Percentiles rank a stretch among this genome's conserved stretches.
Conservation (phyloP, 2,329 filamentous ascomycete genomes). For the Colletotrichum tropicicola region DNA sequence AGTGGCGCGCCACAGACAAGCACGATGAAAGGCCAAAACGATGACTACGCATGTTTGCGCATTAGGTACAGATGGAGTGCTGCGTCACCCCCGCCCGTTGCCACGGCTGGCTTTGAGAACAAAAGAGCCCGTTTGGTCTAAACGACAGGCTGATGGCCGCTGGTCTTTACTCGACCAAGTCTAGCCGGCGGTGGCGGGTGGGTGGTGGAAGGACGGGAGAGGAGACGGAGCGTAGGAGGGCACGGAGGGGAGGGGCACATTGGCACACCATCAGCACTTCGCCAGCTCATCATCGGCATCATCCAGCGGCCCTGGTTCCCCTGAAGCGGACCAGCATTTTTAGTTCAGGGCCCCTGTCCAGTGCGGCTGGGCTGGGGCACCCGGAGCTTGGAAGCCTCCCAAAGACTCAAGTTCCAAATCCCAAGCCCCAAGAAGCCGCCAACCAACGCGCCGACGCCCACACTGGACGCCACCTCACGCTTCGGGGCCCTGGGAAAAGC, state of each 20-base stretch:
- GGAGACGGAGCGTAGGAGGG: background rate
- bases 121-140: slow-evolving; percentile 12
- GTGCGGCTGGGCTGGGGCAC: slow-evolving; percentile 16
- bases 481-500: background rate
- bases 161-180: slow-evolving; percentile 9
- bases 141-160: background rate
- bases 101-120: slow-evolving; percentile 1
- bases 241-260: background rate
- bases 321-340: slow-evolving; percentile 20
- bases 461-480: background rate
- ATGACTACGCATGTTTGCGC: no score
- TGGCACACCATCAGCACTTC: slow-evolving; percentile 20
- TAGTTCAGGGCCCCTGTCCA: slow-evolving; percentile 19
- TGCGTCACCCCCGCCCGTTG: slow-evolving; percentile 1
- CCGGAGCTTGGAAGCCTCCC: background rate
- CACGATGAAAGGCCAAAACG: background rate
- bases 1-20: slow-evolving; percentile 3
- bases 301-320: slow-evolving; percentile 9
- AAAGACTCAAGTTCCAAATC: background rate
- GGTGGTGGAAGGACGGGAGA: slow-evolving; percentile 1
- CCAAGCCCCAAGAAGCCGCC: background rate
- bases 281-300: slow-evolving; percentile 24
- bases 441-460: background rate
- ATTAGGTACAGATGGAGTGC: no score
- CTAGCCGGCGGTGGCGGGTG: slow-evolving; percentile 6